Evolutionary conservation across 2,329 filamentous ascomycete species (phyloP).

Genomic region (Nemania sp.): DNA sequence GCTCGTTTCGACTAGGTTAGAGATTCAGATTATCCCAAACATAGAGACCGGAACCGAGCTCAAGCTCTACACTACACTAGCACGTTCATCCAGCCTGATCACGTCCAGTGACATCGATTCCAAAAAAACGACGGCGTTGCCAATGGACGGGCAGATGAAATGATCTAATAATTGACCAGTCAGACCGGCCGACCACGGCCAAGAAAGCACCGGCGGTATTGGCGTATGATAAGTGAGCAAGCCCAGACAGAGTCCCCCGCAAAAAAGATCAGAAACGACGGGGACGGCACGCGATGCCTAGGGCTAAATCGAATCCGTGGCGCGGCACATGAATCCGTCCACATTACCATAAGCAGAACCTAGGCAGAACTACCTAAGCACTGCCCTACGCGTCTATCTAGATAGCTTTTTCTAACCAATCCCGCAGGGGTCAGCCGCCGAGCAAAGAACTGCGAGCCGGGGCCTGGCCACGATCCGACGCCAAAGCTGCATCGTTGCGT

Average conservation of each 20-base stretch:
- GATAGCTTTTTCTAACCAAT: not conserved
- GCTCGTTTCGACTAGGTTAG: not conserved
- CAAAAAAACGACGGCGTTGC: not conserved
- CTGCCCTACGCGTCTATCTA: constrained; percentile 12
- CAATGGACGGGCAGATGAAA: not conserved
- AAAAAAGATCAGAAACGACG: constrained; percentile 7
- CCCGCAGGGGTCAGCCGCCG: constrained; percentile 2
- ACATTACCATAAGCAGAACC: not conserved
- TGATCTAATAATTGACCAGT: not conserved
- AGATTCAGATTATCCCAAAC: not conserved
- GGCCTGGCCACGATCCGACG: constrained; percentile 3
- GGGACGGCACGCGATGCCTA: constrained; percentile 1
- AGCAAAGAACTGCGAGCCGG: constrained; percentile 9
- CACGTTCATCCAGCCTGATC: not conserved
- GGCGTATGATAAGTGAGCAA: constrained; percentile 2
- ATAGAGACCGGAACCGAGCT: not conserved
- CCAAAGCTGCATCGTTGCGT: constrained; percentile 13
- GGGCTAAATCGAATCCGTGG: constrained; percentile 2
- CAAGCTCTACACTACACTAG: not conserved
- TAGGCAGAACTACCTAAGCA: not conserved
- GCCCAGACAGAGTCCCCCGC: constrained; percentile 13
- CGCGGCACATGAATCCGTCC: constrained; percentile 2
- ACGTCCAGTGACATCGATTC: not conserved
- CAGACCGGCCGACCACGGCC: constrained; percentile 1
- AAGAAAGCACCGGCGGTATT: constrained; percentile 5